Conservation (phyloP, 208 protist species). For the Phytomonas sp. region DNA sequence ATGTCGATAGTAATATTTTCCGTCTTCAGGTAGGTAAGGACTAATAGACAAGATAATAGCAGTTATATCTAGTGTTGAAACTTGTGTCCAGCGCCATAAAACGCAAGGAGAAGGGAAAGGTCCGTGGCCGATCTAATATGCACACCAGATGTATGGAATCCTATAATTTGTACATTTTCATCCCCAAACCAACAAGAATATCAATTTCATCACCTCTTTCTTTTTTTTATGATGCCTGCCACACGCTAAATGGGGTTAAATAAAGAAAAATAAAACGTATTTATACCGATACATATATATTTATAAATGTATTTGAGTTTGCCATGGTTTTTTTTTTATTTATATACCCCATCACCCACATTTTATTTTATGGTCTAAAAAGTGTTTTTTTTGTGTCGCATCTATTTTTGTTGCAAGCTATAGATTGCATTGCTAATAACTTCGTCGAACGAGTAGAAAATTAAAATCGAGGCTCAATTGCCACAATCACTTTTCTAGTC, state of each 20-base stretch:
- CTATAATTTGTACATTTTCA: background rate
- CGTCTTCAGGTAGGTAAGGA: too few relatives aligned
- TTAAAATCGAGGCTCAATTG: background rate
- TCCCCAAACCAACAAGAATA: background rate
- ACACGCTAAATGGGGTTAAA: background rate
- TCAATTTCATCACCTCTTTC: background rate
- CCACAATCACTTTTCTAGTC: background rate
- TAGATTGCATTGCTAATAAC: background rate
- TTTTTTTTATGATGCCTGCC: background rate
- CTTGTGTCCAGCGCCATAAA: too few relatives aligned
- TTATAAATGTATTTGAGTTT: too few relatives aligned
- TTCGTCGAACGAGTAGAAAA: background rate
- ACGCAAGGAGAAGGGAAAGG: too few relatives aligned
- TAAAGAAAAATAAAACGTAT: background rate
- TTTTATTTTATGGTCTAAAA: background rate
- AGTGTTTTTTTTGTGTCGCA: background rate
- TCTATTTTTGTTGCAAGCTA: background rate
- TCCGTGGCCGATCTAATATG: background rate
- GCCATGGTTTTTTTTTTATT: too few relatives aligned
- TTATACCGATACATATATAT: background rate
- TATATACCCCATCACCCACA: too few relatives aligned
- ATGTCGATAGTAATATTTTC: background rate
- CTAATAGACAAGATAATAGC: too few relatives aligned
- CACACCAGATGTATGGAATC: background rate
- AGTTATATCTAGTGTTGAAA: too few relatives aligned